phyloP scores from a whole-genome alignment of 1,284 basidiomycete genomes.

The Ceratorhiza oryzae-sativae region DNA sequence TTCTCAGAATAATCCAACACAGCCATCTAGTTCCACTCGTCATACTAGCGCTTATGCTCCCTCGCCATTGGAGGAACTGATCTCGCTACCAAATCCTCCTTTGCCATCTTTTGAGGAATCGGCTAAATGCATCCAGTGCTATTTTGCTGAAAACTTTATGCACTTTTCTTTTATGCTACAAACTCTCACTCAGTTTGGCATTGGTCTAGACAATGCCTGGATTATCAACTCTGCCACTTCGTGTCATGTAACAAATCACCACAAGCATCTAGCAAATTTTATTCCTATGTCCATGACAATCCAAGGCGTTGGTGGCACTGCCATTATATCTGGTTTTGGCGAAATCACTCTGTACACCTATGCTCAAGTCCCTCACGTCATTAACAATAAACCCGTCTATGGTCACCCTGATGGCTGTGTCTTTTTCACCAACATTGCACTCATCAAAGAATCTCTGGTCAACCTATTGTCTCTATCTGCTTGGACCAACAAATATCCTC shows the following conservation, averaged over 20 bases:
- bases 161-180: background rate
- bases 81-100: background rate
- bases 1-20: no score
- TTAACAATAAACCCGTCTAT: background rate
- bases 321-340: slow-evolving; percentile 1
- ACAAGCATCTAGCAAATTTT: background rate
- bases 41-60: background rate
- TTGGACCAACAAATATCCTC: slow-evolving; percentile 4
- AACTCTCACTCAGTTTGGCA: background rate
- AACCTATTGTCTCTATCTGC: slow-evolving; percentile 13
- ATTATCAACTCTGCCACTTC: slow-evolving; percentile 23
- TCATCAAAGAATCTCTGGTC: slow-evolving; percentile 2
- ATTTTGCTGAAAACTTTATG: background rate
- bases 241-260: slow-evolving; percentile 1
- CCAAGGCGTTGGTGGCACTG: background rate
- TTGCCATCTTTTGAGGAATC: background rate
- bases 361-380: background rate
- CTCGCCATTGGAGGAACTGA: background rate
- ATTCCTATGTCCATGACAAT: background rate
- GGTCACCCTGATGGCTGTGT: background rate
- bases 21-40: no score
- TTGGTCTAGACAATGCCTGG: slow-evolving; percentile 7
- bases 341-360: background rate
- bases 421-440: background rate
- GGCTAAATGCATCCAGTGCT: background rate